These are phyloP conservation scores for Aspergillus uvarum DNA, from an alignment of 2,329 filamentous ascomycete species.

Conservation along the genomic window DNA sequence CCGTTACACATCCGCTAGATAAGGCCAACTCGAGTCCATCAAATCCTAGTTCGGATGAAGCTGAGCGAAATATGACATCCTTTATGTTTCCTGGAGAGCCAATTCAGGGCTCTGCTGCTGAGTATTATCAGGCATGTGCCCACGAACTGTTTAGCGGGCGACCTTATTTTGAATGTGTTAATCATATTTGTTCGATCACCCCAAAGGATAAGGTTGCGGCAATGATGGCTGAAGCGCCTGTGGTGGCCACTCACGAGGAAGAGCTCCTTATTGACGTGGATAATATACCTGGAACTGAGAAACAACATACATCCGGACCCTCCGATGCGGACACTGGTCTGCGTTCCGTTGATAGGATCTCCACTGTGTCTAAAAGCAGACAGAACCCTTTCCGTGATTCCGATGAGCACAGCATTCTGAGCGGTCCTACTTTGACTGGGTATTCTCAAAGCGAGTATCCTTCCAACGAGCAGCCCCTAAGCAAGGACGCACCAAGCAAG, in stretches of 20 bases:
- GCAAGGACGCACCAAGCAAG: background rate
- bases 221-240: conserved; percentile 1
- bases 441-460: background rate
- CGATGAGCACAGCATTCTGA: background rate
- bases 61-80: conserved; percentile 9
- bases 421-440: background rate
- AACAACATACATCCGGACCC: background rate
- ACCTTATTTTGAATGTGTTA: conserved; percentile 46
- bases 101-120: conserved; percentile 38
- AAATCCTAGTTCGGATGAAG: background rate
- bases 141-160: conserved; percentile 44
- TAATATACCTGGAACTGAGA: conserved; percentile 11
- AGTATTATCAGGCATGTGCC: conserved; percentile 48
- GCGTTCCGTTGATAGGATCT: conserved; percentile 8
- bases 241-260: background rate
- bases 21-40: conserved; percentile 14
- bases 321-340: conserved; percentile 1
- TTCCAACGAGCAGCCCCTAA: background rate
- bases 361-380: background rate
- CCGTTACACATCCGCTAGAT: conserved; percentile 17
- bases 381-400: background rate
- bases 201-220: conserved; percentile 22
- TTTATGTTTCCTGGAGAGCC: conserved; percentile 27
- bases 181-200: conserved; percentile 44
- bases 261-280: conserved; percentile 23